These are phyloP conservation scores for Calonectria henricotiae DNA, from an alignment of 2,329 filamentous ascomycete genomes.

Conservation along the genomic window DNA sequence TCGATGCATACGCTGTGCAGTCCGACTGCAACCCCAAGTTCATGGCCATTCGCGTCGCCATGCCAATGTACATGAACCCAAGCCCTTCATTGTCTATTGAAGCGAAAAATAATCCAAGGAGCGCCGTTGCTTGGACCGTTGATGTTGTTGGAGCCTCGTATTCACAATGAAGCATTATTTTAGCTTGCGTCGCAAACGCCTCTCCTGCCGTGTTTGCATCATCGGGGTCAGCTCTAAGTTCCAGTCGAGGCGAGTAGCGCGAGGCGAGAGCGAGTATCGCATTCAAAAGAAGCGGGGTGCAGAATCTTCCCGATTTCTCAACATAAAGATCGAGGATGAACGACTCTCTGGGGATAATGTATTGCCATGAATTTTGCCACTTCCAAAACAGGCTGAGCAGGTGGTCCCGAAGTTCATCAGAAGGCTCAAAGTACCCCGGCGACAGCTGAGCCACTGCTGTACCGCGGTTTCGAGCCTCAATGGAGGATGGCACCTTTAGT, in stretches of 20 bases:
- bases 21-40: conserved; percentile 38
- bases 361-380: conserved; percentile 42
- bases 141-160: conserved; percentile 35
- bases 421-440: conserved; percentile 24
- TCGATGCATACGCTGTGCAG: conserved; percentile 48
- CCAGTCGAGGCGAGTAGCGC: conserved; percentile 28
- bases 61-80: conserved; percentile 34
- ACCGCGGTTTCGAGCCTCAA: conserved; percentile 31
- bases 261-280: conserved; percentile 37
- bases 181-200: conserved; percentile 35
- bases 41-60: conserved; percentile 38
- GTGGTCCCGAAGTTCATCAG: conserved; percentile 35
- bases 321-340: conserved; percentile 32
- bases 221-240: conserved; percentile 30
- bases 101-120: conserved; percentile 21
- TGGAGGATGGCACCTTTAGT: conserved; percentile 23
- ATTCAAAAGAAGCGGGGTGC: conserved; percentile 34
- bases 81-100: conserved; percentile 32
- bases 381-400: conserved; percentile 35
- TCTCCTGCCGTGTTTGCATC: conserved; percentile 38
- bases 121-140: conserved; percentile 36
- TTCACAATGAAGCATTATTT: conserved; percentile 36
- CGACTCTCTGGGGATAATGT: conserved; percentile 31
- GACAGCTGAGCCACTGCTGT: conserved; percentile 23
- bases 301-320: conserved; percentile 32